Conservation (phyloP, 148 eudicot species). For the Rhododendron henanense region DNA sequence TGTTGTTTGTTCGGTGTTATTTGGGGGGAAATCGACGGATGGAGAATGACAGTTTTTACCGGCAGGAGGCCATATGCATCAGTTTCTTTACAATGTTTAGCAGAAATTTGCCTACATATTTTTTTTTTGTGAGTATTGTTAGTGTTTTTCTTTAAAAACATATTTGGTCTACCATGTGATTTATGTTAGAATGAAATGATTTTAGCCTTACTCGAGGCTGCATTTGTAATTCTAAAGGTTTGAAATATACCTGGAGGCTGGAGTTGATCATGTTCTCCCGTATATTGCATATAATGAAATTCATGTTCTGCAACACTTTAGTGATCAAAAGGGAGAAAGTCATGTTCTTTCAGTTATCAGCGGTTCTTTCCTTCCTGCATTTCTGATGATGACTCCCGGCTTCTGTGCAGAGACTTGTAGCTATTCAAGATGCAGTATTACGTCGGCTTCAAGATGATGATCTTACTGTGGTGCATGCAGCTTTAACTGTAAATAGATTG, state of each 20-base stretch:
- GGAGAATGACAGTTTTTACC: not conserved
- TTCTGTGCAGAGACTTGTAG: conserved; percentile 48
- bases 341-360: not conserved
- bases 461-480: conserved; percentile 68
- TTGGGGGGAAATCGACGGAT: not conserved
- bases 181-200: not conserved
- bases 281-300: not conserved
- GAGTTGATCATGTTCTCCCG: not conserved
- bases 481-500: conserved; percentile 53
- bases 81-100: not conserved
- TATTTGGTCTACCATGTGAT: not conserved
- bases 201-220: not conserved
- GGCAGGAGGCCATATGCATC: not conserved
- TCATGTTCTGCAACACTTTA: not conserved
- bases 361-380: not conserved
- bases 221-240: not conserved
- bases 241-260: not conserved
- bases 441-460: conserved; percentile 74
- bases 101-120: not conserved
- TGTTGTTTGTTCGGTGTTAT: not conserved
- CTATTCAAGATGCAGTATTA: conserved; percentile 60
- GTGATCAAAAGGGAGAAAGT: not conserved
- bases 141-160: not conserved
- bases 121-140: too few species aligned
- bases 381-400: not conserved